Conservation (phyloP, 805 yeast species). For the Candida golubevii region DNA sequence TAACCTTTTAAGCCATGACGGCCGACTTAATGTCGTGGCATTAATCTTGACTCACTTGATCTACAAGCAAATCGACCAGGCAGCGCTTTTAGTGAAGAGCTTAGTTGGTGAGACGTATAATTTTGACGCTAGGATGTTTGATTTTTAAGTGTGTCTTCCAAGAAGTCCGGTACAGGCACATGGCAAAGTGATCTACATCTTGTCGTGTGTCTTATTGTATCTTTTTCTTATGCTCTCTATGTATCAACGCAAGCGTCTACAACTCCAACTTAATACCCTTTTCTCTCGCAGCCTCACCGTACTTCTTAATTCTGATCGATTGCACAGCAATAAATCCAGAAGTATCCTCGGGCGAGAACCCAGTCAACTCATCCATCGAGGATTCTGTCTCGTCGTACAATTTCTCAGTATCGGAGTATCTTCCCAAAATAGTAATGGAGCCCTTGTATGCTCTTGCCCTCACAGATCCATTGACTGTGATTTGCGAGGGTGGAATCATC, state of each 20-base stretch:
- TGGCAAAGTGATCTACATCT: too few relatives aligned
- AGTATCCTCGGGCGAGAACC: constrained; percentile 95
- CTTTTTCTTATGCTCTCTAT: not conserved
- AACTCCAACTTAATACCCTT: constrained; percentile 53
- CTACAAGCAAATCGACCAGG: constrained; percentile 28
- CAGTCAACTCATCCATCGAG: constrained; percentile 98
- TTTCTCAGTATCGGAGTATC: constrained; percentile 93
- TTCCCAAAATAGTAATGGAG: constrained; percentile 75
- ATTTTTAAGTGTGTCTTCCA: not conserved
- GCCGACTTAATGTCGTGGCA: constrained; percentile 25
- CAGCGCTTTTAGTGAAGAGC: constrained; percentile 25
- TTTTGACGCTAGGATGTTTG: constrained; percentile 10
- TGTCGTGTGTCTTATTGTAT: not conserved
- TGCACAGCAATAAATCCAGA: constrained; percentile 97
- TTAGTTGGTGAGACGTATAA: constrained; percentile 35
- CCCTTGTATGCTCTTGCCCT: constrained; percentile 95
- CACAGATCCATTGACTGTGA: constrained; percentile 92
- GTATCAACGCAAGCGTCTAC: constrained; percentile 4
- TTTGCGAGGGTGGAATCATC: constrained; percentile 93
- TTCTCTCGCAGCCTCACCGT: constrained; percentile 91
- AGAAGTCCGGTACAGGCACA: too few relatives aligned
- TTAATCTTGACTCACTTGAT: constrained; percentile 28
- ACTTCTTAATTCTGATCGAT: constrained; percentile 96
- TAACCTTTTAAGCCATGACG: constrained; percentile 28
- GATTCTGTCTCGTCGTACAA: constrained; percentile 97